Evolutionary conservation across 495 filamentous ascomycete genomes (phyloP), one percentile per base, ranked within the genome.

Genomic region (Beverwykella pulmonaria): DNA sequence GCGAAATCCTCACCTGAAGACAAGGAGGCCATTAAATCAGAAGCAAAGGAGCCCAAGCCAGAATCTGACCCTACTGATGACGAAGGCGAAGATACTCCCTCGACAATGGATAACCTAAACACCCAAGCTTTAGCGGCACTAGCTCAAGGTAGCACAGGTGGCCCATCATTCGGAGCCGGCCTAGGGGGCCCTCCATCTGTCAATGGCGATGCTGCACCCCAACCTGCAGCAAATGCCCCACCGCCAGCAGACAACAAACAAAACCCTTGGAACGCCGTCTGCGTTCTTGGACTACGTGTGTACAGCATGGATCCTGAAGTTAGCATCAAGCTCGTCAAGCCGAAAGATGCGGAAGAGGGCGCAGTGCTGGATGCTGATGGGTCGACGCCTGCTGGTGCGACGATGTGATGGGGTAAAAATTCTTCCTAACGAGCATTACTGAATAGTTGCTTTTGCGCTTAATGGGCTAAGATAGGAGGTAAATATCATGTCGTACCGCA

Each of bases 261-360:
- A 22, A 72, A 69, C 29, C 66, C 70, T 9, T 72, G 70, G 70
- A 69, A 69, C 29, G 70, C 70, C 3, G 53, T 69, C 20, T 69
- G 66, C 23, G 70, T 69, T 6, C 29, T 72, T 2, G 66, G 70
- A 10, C 27, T 72, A 29, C 25, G 66, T 15, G 70, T 72, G 25
- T 72, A 69, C 46, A 20, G 59, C n/a, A 30, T 63, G 22, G 70
- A 72, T 46, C 27, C 61, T 6, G 70, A 72, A 17, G 66, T 69
- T 22, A 72, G 53, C 47, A 69, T 72, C 27, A 69, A 66, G 61
- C 53, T 72, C 4, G 53, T 72, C 17, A 69, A 72, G 48, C 70
- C 70, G 1, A 72, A 67, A 57, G 30, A 54, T 44, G 29, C 34
- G 20, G 70, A 72, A 29, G 70, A 69, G 41, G 70, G 36, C 15